Evolutionary conservation across 768 basidiomycete genomes (phyloP).

Genomic region (Baorangia bicolor): DNA sequence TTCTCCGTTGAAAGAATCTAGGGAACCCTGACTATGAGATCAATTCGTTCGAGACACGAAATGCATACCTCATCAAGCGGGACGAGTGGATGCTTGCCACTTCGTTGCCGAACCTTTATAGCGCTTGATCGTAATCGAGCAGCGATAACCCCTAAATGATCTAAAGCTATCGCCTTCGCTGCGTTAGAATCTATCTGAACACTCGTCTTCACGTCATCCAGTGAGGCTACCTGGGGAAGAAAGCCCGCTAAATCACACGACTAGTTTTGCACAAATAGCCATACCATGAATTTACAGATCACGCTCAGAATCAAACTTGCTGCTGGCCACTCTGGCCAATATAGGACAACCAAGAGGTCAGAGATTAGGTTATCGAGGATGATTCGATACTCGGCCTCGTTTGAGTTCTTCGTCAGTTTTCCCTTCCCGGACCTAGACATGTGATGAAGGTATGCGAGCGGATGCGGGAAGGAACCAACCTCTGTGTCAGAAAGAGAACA

Average conservation of each 20-base stretch:
- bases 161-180: constrained; percentile 84
- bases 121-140: constrained; percentile 68
- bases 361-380: constrained; percentile 91
- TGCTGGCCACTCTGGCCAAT: constrained; percentile 98
- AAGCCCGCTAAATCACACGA: background rate
- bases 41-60: background rate
- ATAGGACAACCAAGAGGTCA: constrained; percentile 84
- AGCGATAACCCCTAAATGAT: constrained; percentile 92
- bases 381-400: constrained; percentile 90
- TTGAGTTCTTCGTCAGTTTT: constrained; percentile 85
- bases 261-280: constrained; percentile 10
- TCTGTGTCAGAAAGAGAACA: constrained; percentile 69
- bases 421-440: constrained; percentile 72
- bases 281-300: constrained; percentile 82
- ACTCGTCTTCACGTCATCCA: constrained; percentile 78
- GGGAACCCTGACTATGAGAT: background rate
- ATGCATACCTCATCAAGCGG: constrained; percentile 69
- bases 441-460: background rate
- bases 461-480: constrained; percentile 34
- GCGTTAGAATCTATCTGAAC: constrained; percentile 73
- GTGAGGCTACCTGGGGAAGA: constrained; percentile 60
- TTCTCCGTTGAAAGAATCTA: constrained; percentile 57
- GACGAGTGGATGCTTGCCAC: constrained; percentile 42
- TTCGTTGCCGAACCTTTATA: constrained; percentile 36
- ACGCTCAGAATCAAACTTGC: constrained; percentile 79